Base-by-base conservation (phyloP, 768 basidiomycete genomes). In the Leccinum uliginosum region DNA sequence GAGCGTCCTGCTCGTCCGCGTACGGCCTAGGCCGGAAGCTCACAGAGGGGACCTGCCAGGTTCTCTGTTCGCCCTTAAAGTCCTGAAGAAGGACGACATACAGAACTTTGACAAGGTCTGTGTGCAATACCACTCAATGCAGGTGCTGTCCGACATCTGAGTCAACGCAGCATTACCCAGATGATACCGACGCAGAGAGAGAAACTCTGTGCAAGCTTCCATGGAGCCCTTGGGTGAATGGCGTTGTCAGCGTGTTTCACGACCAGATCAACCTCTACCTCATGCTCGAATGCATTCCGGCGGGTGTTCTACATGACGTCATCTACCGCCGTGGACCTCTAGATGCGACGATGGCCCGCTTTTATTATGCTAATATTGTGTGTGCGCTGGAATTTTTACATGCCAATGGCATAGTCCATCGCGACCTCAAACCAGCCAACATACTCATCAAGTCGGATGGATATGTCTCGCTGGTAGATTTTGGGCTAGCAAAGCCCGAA, bases 341-440 rank as follows among this genome's bases (percentile, higher is more conserved):
- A 9, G 64, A 73, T 6, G 63, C 72, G 7, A 46, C 65, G 2
- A 65, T 61, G 0, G 70, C 74, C 7, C 71, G 72, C 6, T 86
- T 86, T 68, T 85, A 83, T 68, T 80, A 77, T 60, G 71, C 77
- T 24, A 85, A 84, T 60, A 77, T 84, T 43, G 74, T 76, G 11
- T 75, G 75, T 44, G 84, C 73, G 12, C 62, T 85, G 27, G 70
- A 75, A 12, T 81, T 80, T 62, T 64, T 86, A 2, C 76, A 80
- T 52, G 54, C 56, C 0, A 65, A 75, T 9, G 72, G 70, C n/a
- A 69, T 83, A 50, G 73, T 76, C 7, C 82, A 84, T 56, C 75
- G 81, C 19, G 83, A 85, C 62, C 54, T 86, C 19, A 84, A 85
- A 62, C 82, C 83, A 2, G 78, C 76, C 19, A 85, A 84, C 50